phyloP scores from a whole-genome alignment of 2,329 filamentous ascomycete species.

The Chaetothyriales sp. region DNA sequence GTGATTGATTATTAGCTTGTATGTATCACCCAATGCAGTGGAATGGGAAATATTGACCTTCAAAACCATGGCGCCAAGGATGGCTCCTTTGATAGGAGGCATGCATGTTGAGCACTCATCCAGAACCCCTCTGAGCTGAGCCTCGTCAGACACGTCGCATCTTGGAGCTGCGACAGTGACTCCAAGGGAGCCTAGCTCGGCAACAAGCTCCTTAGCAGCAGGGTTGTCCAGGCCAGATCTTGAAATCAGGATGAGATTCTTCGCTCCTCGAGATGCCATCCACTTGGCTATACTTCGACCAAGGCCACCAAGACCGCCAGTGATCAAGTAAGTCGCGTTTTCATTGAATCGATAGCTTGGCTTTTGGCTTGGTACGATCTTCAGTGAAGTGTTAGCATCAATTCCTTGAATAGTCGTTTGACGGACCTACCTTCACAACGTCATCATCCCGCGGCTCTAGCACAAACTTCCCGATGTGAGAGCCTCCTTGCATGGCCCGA shows the following conservation, averaged over 20 bases:
- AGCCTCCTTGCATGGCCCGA: conserved; percentile 21
- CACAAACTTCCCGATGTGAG: conserved; percentile 28
- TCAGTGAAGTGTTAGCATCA: too few relatives aligned
- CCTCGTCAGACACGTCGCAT: conserved; percentile 8
- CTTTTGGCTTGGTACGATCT: too few relatives aligned
- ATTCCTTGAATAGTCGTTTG: too few relatives aligned
- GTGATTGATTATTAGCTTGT: conserved; percentile 14
- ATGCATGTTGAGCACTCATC: conserved; percentile 16
- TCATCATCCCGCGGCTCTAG: conserved; percentile 10
- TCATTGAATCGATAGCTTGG: too few relatives aligned
- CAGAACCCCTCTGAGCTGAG: conserved; percentile 11
- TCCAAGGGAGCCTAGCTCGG: neutral
- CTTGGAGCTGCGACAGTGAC: too few relatives aligned
- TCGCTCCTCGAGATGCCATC: conserved; percentile 9
- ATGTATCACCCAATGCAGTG: too few relatives aligned
- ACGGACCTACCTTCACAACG: too few relatives aligned
- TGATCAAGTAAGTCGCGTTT: conserved; percentile 18
- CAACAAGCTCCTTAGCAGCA: neutral
- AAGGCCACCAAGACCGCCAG: conserved; percentile 13
- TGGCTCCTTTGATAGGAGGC: conserved; percentile 12
- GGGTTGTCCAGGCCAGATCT: neutral
- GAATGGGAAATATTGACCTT: too few relatives aligned
- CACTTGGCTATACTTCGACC: conserved; percentile 6
- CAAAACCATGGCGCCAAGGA: conserved; percentile 12
- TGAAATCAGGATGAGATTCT: conserved; percentile 9